These are phyloP conservation scores for Colletotrichum costaricense DNA, from an alignment of 2,329 filamentous ascomycete genomes.

Conservation along the genomic window DNA sequence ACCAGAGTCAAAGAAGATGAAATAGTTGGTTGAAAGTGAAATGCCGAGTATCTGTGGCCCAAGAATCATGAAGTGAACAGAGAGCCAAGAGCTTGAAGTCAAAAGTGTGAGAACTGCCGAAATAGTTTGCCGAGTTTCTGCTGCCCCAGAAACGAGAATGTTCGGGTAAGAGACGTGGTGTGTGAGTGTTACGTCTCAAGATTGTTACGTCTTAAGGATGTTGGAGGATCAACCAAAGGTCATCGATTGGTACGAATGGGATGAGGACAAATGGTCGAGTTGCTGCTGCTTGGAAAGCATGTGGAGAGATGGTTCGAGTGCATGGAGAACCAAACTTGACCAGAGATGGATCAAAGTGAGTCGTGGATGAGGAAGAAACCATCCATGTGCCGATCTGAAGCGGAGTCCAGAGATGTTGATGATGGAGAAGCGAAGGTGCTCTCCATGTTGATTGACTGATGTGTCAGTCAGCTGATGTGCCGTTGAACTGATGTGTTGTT, in stretches of 20 bases:
- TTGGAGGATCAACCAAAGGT: neutral
- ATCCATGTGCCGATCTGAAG: no score
- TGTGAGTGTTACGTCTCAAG: neutral
- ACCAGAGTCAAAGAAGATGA: neutral
- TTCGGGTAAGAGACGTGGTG: neutral
- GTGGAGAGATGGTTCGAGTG: neutral
- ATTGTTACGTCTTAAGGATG: neutral
- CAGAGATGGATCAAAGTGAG: neutral
- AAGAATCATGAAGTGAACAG: neutral
- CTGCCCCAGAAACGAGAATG: neutral
- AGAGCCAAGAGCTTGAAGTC: neutral
- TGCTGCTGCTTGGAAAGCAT: neutral
- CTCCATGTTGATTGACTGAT: neutral
- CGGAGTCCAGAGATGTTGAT: no score
- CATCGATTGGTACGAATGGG: neutral
- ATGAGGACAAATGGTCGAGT: neutral
- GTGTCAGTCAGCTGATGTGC: neutral
- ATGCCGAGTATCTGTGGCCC: neutral
- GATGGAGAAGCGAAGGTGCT: neutral
- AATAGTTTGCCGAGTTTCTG: neutral
- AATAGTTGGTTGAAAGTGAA: neutral
- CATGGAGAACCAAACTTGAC: neutral
- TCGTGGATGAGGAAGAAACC: neutral
- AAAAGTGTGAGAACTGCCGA: neutral
- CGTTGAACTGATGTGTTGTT: neutral